Conservation (phyloP, 179 eudicot species). For the Corrigiola litoralis region DNA sequence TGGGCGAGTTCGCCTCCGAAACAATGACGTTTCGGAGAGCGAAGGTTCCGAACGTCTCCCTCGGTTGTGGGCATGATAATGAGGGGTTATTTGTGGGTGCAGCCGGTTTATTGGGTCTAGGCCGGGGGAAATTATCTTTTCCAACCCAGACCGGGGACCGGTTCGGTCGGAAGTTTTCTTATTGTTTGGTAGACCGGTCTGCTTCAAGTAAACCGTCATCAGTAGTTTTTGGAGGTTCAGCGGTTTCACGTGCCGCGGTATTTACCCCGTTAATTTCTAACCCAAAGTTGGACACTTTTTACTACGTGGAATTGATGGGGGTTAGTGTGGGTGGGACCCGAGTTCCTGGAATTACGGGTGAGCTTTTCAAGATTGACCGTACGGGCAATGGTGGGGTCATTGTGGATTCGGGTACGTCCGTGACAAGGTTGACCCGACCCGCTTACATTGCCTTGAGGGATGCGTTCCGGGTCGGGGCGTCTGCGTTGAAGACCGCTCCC, state of each 20-base stretch:
- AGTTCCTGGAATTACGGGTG: slow-evolving; percentile 49
- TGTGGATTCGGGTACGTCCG: slow-evolving; percentile 86
- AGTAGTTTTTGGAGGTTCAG: slow-evolving; percentile 57
- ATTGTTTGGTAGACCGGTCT: slow-evolving; percentile 78
- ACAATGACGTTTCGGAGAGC: slow-evolving; percentile 66
- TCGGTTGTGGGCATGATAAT: slow-evolving; percentile 94
- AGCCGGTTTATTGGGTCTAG: slow-evolving; percentile 78
- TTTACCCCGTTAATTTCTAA: slow-evolving; percentile 67
- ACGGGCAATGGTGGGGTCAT: slow-evolving; percentile 83
- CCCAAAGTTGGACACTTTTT: slow-evolving; percentile 87
- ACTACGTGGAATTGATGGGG: slow-evolving; percentile 72
- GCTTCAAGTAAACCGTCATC: slow-evolving; percentile 70
- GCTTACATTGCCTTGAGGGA: slow-evolving; percentile 69
- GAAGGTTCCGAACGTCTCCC: slow-evolving; percentile 54
- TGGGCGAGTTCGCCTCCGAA: slow-evolving; percentile 77
- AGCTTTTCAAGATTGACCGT: slow-evolving; percentile 58
- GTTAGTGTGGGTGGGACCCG: slow-evolving; percentile 79
- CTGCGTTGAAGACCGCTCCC: slow-evolving; percentile 43
- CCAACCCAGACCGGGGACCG: slow-evolving; percentile 63
- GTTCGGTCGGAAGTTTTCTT: slow-evolving; percentile 66
- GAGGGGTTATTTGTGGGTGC: slow-evolving; percentile 86
- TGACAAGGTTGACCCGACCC: slow-evolving; percentile 74
- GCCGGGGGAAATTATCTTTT: slow-evolving; percentile 70
- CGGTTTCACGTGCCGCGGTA: slow-evolving; percentile 49
- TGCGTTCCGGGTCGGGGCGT: slow-evolving; percentile 62